Conservation (phyloP, 2,329 filamentous ascomycete species). For the Fusarium verticillioides region DNA sequence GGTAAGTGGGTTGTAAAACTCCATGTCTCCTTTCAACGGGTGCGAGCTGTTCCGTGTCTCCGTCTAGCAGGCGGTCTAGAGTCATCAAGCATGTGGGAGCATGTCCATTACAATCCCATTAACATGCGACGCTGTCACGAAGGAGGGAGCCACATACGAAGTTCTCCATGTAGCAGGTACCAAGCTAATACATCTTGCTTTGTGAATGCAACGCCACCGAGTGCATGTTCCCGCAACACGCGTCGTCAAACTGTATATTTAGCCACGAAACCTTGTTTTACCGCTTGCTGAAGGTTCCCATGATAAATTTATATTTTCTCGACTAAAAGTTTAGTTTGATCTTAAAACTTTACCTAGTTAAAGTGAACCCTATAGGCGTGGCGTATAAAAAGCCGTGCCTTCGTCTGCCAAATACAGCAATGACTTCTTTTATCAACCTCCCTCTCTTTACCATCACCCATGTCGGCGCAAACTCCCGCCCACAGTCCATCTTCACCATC, state of each 20-base stretch:
- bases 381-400: neutral
- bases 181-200: neutral
- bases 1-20: neutral
- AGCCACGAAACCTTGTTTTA: neutral
- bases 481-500: neutral
- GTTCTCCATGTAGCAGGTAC: no score
- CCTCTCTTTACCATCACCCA: neutral
- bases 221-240: rapidly evolving
- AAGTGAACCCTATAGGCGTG: neutral
- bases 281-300: rapidly evolving
- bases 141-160: rapidly evolving
- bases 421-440: rapidly evolving
- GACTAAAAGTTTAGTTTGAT: neutral
- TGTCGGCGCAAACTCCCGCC: neutral
- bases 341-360: neutral
- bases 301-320: rapidly evolving
- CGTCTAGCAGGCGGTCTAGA: rapidly evolving
- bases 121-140: rapidly evolving
- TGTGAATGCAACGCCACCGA: rapidly evolving
- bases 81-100: rapidly evolving
- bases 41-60: rapidly evolving
- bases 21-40: rapidly evolving
- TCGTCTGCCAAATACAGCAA: neutral
- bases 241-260: rapidly evolving
- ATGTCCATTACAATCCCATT: rapidly evolving